A percentile compares a stretch with the other conserved stretches of the same genome.
These are phyloP conservation scores for Bromus sterilis DNA, from an alignment of 176 grass and related monocot species.

Conservation along the genomic window DNA sequence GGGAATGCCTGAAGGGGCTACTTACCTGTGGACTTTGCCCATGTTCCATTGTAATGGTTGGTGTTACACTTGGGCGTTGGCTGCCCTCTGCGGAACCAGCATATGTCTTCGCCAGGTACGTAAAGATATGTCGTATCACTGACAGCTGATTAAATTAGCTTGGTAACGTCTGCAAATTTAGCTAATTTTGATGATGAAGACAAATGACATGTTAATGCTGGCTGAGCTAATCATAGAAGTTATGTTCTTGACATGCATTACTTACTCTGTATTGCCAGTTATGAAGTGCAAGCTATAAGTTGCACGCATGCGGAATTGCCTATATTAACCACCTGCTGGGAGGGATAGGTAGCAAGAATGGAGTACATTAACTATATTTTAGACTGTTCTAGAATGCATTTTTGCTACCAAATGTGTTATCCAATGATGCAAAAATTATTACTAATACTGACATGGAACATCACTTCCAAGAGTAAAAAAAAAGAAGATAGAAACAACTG, in stretches of 20 bases:
- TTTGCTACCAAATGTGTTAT: neutral
- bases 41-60: conserved; percentile 99
- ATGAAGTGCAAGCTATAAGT: neutral
- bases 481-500: neutral
- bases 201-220: neutral
- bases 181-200: neutral
- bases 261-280: neutral
- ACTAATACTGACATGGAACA: neutral
- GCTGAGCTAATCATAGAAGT: neutral
- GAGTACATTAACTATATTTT: neutral
- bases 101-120: conserved; percentile 92
- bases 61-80: conserved; percentile 86
- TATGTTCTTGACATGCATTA: neutral
- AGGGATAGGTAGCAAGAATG: neutral
- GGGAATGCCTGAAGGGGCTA: conserved; percentile 60
- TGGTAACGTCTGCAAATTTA: neutral
- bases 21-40: conserved; percentile 91
- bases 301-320: neutral
- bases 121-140: neutral
- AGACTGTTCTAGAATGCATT: neutral
- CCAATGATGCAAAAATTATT: neutral
- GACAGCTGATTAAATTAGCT: neutral
- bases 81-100: conserved; percentile 82
- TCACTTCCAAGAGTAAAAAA: neutral
- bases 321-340: neutral